Conservation (phyloP, 2,329 filamentous ascomycete genomes). For the Fonsecaea erecta region DNA sequence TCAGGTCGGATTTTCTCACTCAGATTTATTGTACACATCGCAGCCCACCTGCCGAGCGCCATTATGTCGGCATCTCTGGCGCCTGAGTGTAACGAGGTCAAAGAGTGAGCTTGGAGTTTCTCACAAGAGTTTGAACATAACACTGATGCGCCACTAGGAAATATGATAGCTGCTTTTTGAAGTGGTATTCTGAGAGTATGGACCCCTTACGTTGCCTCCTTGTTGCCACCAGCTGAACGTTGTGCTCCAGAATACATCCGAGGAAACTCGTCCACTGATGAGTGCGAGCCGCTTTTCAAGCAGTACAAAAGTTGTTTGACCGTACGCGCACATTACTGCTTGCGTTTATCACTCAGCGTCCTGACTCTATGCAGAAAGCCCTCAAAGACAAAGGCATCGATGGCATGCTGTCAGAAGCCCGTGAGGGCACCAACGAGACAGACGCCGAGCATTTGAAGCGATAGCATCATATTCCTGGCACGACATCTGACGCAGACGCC, state of each 20-base stretch:
- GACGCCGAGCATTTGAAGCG: conserved; percentile 69
- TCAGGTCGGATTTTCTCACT: neutral
- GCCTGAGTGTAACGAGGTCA: conserved; percentile 91
- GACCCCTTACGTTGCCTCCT: conserved; percentile 33
- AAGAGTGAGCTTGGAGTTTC: conserved; percentile 69
- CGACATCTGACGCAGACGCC: neutral
- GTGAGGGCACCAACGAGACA: conserved; percentile 86
- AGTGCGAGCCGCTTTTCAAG: conserved; percentile 84
- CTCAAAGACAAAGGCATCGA: conserved; percentile 91
- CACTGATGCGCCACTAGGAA: conserved; percentile 60
- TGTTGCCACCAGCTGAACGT: conserved; percentile 20
- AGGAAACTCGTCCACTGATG: conserved; percentile 79
- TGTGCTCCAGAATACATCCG: conserved; percentile 79
- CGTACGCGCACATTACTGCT: conserved; percentile 56
- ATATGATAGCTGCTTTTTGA: conserved; percentile 96
- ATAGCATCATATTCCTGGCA: conserved; percentile 19
- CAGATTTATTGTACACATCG: neutral
- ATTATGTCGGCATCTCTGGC: conserved; percentile 87
- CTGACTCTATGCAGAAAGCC: conserved; percentile 65
- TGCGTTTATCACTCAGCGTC: neutral
- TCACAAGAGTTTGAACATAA: neutral
- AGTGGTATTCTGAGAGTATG: conserved; percentile 99
- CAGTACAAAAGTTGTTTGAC: conserved; percentile 85
- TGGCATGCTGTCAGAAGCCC: conserved; percentile 86
- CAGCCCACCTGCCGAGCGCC: neutral